phyloP scores from a whole-genome alignment of 805 yeast genomes.

The Candida gorgasii region DNA sequence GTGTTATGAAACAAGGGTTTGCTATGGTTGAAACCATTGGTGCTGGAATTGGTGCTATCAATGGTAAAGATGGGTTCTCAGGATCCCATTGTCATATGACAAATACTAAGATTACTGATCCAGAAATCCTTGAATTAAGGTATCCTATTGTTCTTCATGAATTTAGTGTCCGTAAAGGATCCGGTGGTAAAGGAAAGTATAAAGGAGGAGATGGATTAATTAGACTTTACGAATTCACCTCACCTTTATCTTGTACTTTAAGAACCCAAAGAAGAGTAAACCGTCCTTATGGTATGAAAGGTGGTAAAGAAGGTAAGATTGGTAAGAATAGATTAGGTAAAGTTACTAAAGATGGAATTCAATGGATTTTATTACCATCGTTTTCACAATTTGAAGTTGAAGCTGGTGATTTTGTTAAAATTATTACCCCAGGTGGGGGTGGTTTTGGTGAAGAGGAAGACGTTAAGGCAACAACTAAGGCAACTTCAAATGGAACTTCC shows the following conservation, averaged over 20 bases:
- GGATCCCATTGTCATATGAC: conserved; percentile 49
- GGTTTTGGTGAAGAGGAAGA: conserved; percentile 44
- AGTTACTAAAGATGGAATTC: conserved; percentile 25
- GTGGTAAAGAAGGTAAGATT: conserved; percentile 26
- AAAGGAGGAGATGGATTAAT: conserved; percentile 20
- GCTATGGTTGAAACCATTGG: conserved; percentile 16
- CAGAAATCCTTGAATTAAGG: conserved; percentile 18
- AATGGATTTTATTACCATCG: conserved; percentile 38
- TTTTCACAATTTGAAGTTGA: conserved; percentile 64
- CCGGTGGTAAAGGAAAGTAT: conserved; percentile 17
- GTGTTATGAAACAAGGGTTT: conserved; percentile 17
- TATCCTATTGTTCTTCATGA: conserved; percentile 16
- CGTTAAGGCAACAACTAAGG: no score
- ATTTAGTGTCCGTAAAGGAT: conserved; percentile 12
- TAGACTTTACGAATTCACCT: conserved; percentile 16
- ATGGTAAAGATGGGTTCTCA: conserved; percentile 13
- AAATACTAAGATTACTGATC: conserved; percentile 23
- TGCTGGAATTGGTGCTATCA: conserved; percentile 16
- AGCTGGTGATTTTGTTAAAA: conserved; percentile 64
- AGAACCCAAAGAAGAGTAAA: conserved; percentile 20
- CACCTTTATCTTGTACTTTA: conserved; percentile 15
- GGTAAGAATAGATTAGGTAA: conserved; percentile 35
- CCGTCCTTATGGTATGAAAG: conserved; percentile 30
- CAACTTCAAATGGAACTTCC: neutral
- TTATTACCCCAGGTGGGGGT: conserved; percentile 84